Evolutionary conservation across 257 asterid genomes (phyloP).

Genomic region (Jasminum sambac): DNA sequence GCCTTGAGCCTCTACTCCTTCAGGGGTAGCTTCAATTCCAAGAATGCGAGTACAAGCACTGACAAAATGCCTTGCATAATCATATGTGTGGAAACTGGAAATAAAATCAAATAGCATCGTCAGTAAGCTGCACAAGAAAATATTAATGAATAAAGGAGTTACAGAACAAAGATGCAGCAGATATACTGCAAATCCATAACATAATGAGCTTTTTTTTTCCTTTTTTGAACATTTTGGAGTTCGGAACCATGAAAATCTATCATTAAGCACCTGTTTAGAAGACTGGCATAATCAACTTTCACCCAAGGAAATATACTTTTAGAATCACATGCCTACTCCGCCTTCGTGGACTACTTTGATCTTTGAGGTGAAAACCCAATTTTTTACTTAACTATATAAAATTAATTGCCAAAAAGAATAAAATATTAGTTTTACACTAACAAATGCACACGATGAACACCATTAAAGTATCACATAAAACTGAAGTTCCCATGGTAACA

Average conservation of each 20-base stretch:
- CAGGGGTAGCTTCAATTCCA: slow-evolving; percentile 96
- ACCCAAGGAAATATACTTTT: not conserved
- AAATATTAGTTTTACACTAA: not conserved
- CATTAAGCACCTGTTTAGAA: not conserved
- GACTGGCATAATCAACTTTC: not conserved
- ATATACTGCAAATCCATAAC: slow-evolving; percentile 2
- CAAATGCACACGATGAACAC: not conserved
- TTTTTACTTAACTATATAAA: not conserved
- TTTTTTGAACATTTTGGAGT: too few species aligned
- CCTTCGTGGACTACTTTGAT: slow-evolving; percentile 14
- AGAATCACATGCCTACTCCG: not conserved
- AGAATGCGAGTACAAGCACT: slow-evolving; percentile 97
- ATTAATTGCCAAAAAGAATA: not conserved
- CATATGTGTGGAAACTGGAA: slow-evolving; percentile 92
- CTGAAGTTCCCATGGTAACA: not conserved
- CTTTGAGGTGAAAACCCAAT: not conserved
- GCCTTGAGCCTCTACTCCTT: slow-evolving; percentile 98
- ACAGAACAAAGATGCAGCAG: not conserved
- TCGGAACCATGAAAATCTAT: not conserved
- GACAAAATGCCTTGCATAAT: slow-evolving; percentile 92
- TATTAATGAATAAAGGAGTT: not conserved
- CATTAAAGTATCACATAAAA: not conserved
- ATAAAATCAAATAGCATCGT: slow-evolving; percentile 29
- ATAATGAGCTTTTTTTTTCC: not conserved
- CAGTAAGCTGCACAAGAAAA: slow-evolving; percentile 19